A percentile compares a stretch with the other conserved stretches of the same genome.
Evolutionary conservation across 2,329 filamentous ascomycete genomes (phyloP).

Genomic region (Calonectria pteridis): DNA sequence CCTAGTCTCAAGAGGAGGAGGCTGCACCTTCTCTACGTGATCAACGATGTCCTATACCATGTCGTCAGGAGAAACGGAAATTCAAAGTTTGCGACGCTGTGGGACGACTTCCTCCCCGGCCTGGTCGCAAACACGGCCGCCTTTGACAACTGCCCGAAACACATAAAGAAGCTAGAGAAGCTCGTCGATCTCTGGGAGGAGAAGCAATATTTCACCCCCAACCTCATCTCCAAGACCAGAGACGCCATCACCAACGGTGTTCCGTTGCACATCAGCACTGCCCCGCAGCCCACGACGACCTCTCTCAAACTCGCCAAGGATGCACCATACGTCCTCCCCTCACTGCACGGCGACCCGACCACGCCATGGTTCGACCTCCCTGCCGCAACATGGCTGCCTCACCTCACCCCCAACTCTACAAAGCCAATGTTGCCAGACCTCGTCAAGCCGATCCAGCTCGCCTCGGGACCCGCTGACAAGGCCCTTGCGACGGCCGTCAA

Average conservation of each 20-base stretch:
- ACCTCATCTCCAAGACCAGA: slow-evolving; percentile 69
- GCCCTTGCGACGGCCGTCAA: slow-evolving; percentile 77
- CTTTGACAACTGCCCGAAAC: slow-evolving; percentile 72
- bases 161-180: slow-evolving; percentile 72
- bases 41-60: slow-evolving; percentile 85
- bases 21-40: slow-evolving; percentile 81
- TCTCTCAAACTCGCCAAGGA: slow-evolving; percentile 63
- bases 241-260: slow-evolving; percentile 63
- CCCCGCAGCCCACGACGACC: slow-evolving; percentile 37
- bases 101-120: slow-evolving; percentile 71
- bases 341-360: slow-evolving; percentile 80
- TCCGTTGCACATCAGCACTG: slow-evolving; percentile 36
- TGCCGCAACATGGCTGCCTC: slow-evolving; percentile 83
- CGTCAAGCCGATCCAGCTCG: slow-evolving; percentile 79
- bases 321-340: slow-evolving; percentile 77
- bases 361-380: slow-evolving; percentile 86
- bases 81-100: slow-evolving; percentile 64
- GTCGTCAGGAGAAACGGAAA: slow-evolving; percentile 65
- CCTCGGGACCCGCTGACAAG: slow-evolving; percentile 75
- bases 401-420: slow-evolving; percentile 81
- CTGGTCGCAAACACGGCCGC: slow-evolving; percentile 71
- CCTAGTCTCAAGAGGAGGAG: slow-evolving; percentile 76
- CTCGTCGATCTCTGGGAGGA: slow-evolving; percentile 80
- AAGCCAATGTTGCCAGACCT: slow-evolving; percentile 78
- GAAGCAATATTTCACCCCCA: slow-evolving; percentile 69